Conservation (phyloP, 495 filamentous ascomycete species). For the Penicillium ucsense region DNA sequence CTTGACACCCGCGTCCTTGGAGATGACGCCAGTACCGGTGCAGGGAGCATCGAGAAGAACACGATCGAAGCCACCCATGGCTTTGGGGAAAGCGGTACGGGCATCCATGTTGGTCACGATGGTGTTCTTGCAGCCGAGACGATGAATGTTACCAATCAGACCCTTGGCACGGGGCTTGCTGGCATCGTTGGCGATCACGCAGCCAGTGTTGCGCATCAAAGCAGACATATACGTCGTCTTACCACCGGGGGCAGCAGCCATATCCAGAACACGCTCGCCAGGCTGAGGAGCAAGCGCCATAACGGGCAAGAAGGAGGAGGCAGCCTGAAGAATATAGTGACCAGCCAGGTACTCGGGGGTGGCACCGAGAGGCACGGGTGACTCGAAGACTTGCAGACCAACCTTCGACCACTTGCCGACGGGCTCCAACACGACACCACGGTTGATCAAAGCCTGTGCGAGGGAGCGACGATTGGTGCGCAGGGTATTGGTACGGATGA, state of each 20-base stretch:
- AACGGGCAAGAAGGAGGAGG: conserved; percentile 92
- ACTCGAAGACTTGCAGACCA: conserved; percentile 91
- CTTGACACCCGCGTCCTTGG: conserved; percentile 90
- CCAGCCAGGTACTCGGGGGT: conserved; percentile 96
- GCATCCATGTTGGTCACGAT: conserved; percentile 94
- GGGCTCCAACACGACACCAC: conserved; percentile 90
- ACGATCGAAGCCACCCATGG: conserved; percentile 90
- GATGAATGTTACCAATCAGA: conserved; percentile 96
- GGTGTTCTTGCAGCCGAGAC: conserved; percentile 84
- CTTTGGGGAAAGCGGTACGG: conserved; percentile 73
- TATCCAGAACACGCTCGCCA: conserved; percentile 81
- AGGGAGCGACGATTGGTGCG: conserved; percentile 86
- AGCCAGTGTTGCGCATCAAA: conserved; percentile 96
- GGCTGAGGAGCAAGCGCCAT: conserved; percentile 95
- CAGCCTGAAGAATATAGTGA: conserved; percentile 95
- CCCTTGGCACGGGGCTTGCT: conserved; percentile 89
- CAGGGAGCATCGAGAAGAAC: conserved; percentile 75
- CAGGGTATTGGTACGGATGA: conserved; percentile 88
- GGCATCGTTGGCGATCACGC: conserved; percentile 92
- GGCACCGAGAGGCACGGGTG: conserved; percentile 86
- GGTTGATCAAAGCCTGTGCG: conserved; percentile 91
- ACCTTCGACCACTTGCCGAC: conserved; percentile 99
- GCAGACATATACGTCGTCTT: conserved; percentile 96
- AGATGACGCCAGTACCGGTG: conserved; percentile 81
- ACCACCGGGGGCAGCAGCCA: conserved; percentile 96